These are phyloP conservation scores for Trichosanthes truncata DNA, from an alignment of 306 rosid genomes.

Conservation along the genomic window DNA sequence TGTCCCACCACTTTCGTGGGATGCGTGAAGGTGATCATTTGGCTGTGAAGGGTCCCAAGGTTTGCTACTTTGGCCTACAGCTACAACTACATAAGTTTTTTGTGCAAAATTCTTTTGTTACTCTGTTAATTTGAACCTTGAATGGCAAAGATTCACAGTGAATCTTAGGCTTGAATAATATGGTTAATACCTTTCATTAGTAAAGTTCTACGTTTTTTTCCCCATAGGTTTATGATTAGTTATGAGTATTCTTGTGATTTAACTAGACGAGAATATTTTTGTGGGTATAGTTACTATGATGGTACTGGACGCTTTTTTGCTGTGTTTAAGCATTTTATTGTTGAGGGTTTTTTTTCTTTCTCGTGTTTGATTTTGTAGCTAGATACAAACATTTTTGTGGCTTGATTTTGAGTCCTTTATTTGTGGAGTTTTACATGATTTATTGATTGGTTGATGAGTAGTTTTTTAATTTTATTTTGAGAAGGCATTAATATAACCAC, in stretches of 20 bases:
- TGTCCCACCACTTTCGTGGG: conserved; percentile 72
- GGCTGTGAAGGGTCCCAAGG: conserved; percentile 70
- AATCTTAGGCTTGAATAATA: neutral
- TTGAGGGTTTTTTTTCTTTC: neutral
- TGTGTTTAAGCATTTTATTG: neutral
- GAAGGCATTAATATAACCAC: neutral
- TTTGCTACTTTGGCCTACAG: neutral
- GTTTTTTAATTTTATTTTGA: neutral
- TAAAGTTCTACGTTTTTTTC: neutral
- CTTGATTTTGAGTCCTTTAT: neutral
- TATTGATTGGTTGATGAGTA: neutral
- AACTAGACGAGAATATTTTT: neutral
- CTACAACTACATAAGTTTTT: neutral
- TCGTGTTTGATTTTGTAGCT: neutral
- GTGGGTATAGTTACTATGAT: neutral
- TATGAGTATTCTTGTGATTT: neutral
- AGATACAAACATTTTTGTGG: neutral
- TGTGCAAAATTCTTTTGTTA: neutral
- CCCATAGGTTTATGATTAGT: neutral
- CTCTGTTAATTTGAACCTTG: neutral
- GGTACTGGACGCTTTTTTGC: neutral
- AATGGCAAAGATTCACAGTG: neutral
- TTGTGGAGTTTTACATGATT: neutral
- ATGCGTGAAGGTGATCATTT: conserved; percentile 57
- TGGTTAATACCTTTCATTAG: neutral